These are phyloP conservation scores for Epichloe gansuensis DNA, from an alignment of 2,329 filamentous ascomycete genomes.

Conservation along the genomic window DNA sequence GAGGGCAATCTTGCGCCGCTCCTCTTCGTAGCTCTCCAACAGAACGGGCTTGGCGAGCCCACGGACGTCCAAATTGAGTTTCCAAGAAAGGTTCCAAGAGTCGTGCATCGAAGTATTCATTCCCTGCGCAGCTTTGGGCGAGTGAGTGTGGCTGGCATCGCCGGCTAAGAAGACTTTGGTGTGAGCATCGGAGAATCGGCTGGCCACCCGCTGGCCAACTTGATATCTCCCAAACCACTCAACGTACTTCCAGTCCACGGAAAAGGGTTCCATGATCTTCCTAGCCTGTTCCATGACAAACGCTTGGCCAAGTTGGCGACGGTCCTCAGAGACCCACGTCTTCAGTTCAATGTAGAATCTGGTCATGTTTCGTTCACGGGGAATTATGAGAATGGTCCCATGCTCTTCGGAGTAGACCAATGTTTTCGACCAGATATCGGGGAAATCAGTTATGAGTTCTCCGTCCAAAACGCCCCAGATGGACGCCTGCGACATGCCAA, in stretches of 20 bases:
- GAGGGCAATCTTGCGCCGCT: conserved; percentile 48
- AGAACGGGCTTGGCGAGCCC: conserved; percentile 41
- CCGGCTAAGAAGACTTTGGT: conserved; percentile 54
- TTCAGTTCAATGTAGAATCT: conserved; percentile 48
- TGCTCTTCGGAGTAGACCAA: conserved; percentile 53
- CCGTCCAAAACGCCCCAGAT: conserved; percentile 63
- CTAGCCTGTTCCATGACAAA: conserved; percentile 58
- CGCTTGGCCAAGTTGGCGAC: conserved; percentile 37
- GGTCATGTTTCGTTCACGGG: conserved; percentile 60
- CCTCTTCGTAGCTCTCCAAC: conserved; percentile 48
- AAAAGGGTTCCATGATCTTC: conserved; percentile 46
- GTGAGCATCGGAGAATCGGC: conserved; percentile 51
- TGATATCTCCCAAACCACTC: conserved; percentile 64
- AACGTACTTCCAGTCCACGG: conserved; percentile 43
- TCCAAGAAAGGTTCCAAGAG: conserved; percentile 46
- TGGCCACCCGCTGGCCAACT: conserved; percentile 58
- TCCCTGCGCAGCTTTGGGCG: conserved; percentile 57
- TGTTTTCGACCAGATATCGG: conserved; percentile 63
- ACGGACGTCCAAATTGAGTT: conserved; percentile 38
- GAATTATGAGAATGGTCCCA: conserved; percentile 61
- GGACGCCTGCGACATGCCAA: conserved; percentile 39
- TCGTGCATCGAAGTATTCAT: conserved; percentile 52
- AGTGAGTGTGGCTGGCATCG: conserved; percentile 61
- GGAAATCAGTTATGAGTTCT: conserved; percentile 57
- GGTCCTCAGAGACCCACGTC: conserved; percentile 27